These are phyloP conservation scores for Malus orientalis DNA, from an alignment of 306 rosid species.

Conservation along the genomic window DNA sequence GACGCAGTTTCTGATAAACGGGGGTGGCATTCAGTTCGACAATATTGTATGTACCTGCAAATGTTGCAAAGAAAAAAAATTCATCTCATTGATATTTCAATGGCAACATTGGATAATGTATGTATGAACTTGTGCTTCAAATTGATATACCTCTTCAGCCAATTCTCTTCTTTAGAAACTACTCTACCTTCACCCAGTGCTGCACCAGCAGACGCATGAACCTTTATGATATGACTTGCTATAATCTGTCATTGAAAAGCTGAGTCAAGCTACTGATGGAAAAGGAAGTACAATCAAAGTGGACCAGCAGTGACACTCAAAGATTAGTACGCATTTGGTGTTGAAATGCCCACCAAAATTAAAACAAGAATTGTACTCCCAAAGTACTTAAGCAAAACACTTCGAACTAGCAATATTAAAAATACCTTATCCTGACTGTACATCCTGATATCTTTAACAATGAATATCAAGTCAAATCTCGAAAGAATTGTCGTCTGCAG, in stretches of 20 bases:
- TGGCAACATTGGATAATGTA: slow-evolving; percentile 7
- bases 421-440: slow-evolving; percentile 91
- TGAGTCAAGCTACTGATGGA: slow-evolving; percentile 1
- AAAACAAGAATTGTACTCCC: background rate
- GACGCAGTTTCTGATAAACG: slow-evolving; percentile 83
- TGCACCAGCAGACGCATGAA: slow-evolving; percentile 72
- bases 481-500: slow-evolving; percentile 98
- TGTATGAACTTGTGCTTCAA: background rate
- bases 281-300: background rate
- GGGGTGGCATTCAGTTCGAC: slow-evolving; percentile 74
- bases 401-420: slow-evolving; percentile 4
- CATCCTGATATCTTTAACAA: slow-evolving; percentile 93
- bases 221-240: slow-evolving; percentile 84
- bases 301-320: background rate
- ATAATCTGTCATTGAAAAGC: slow-evolving; percentile 51
- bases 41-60: slow-evolving; percentile 78
- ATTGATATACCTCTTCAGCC: slow-evolving; percentile 76
- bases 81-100: slow-evolving; percentile 14
- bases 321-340: background rate
- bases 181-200: slow-evolving; percentile 43
- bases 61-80: slow-evolving; percentile 14
- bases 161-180: slow-evolving; percentile 67
- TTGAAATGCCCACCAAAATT: background rate
- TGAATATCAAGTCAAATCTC: slow-evolving; percentile 91
- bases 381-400: background rate